A percentile compares a stretch with the other conserved stretches of the same genome.
Conservation (phyloP, 495 filamentous ascomycete species). For the Chaetomium tenue region DNA sequence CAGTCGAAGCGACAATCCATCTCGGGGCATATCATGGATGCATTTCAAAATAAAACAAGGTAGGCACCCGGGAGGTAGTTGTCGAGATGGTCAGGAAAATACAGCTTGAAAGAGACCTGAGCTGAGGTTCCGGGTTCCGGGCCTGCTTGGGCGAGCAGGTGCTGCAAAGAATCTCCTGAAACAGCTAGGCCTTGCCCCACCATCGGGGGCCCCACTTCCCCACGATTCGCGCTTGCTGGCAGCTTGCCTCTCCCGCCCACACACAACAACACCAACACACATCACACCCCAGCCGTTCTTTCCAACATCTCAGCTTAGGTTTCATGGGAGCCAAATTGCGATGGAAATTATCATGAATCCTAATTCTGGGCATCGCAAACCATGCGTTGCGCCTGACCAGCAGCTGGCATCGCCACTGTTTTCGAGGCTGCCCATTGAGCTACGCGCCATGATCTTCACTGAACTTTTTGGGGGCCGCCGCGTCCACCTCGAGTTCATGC, state of each 20-base stretch:
- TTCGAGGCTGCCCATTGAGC: constrained; percentile 19
- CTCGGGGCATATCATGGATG: too few species aligned
- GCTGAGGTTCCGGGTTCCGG: too few species aligned
- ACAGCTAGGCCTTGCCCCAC: not conserved
- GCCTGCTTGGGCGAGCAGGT: too few species aligned
- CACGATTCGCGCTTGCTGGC: not conserved
- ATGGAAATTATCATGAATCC: not conserved
- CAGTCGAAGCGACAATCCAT: too few species aligned
- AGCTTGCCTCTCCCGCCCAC: not conserved
- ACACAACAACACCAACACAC: too few species aligned
- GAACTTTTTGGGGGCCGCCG: constrained; percentile 18
- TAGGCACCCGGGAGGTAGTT: too few species aligned
- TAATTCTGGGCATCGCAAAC: not conserved
- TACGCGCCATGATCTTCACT: constrained; percentile 19
- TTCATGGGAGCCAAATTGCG: not conserved
- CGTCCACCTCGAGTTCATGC: constrained; percentile 21
- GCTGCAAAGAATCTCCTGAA: too few species aligned
- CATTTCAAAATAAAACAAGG: too few species aligned
- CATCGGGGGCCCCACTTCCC: not conserved
- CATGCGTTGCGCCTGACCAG: not conserved
- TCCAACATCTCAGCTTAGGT: too few species aligned
- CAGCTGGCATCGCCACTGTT: constrained; percentile 22
- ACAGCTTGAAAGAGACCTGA: too few species aligned
- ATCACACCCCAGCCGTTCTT: too few species aligned
- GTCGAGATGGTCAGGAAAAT: too few species aligned